Evolutionary conservation across 306 rosid genomes (phyloP).

Genomic region (Cucumis melo): DNA sequence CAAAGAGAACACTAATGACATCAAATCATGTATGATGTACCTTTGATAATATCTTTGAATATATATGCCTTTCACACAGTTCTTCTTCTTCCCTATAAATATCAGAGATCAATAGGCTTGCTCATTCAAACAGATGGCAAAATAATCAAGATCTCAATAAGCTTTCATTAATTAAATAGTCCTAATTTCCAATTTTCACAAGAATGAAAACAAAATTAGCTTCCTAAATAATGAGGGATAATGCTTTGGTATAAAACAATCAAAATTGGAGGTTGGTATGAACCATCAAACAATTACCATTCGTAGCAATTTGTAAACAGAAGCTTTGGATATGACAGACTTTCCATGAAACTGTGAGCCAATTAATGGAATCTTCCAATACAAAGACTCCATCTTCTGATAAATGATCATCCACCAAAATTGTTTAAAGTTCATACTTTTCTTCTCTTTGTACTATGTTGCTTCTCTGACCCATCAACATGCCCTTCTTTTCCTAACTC

Average conservation of each 20-base stretch:
- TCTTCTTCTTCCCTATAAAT: neutral
- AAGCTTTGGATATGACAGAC: neutral
- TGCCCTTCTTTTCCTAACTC: neutral
- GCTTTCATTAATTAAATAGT: neutral
- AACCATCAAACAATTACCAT: constrained; percentile 6
- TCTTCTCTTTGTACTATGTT: constrained; percentile 12
- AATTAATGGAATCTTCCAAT: neutral
- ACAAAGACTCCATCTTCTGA: neutral
- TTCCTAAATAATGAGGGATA: neutral
- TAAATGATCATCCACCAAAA: neutral
- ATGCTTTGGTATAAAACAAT: neutral
- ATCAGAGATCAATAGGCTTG: neutral
- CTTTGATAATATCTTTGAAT: neutral
- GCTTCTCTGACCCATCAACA: constrained; percentile 5
- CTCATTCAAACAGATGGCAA: neutral
- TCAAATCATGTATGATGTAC: neutral
- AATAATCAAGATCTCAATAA: neutral
- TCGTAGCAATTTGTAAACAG: neutral
- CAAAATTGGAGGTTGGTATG: neutral
- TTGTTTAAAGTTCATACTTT: neutral
- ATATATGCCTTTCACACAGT: neutral
- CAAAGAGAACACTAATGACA: neutral
- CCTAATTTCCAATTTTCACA: neutral
- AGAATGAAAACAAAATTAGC: neutral
- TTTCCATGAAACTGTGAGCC: neutral